A percentile compares a stretch with the other conserved stretches of the same genome.
phyloP scores from a whole-genome alignment of 2,329 filamentous ascomycete species.

The Lasiodiplodia sp. region DNA sequence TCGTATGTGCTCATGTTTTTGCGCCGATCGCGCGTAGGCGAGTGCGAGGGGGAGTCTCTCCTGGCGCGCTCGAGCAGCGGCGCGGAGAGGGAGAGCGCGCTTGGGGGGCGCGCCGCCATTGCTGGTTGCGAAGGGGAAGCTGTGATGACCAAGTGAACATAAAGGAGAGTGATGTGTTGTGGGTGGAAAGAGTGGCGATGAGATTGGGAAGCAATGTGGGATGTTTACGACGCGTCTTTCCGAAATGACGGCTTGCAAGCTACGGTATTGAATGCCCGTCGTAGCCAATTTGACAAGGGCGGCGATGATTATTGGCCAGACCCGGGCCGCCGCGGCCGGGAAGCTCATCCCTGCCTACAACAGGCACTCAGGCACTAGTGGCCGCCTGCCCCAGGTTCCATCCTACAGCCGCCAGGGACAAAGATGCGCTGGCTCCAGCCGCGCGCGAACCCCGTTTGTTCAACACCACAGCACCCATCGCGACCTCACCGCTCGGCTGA shows the following conservation, averaged over 20 bases:
- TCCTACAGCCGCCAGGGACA: constrained; percentile 7
- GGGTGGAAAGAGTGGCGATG: constrained; percentile 36
- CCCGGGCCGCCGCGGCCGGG: not conserved
- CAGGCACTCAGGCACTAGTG: not conserved
- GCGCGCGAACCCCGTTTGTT: not conserved
- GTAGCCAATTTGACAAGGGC: constrained; percentile 1
- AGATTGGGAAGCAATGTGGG: constrained; percentile 32
- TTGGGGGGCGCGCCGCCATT: constrained; percentile 46
- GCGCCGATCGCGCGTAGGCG: constrained; percentile 30
- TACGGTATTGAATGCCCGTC: not conserved
- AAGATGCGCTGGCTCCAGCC: constrained; percentile 1
- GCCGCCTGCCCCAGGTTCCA: not conserved
- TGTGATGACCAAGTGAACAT: constrained; percentile 26
- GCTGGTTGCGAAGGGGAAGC: constrained; percentile 34
- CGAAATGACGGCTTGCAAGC: constrained; percentile 28
- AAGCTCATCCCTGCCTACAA: no score
- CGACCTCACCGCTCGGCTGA: constrained; percentile 26
- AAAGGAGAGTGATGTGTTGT: constrained; percentile 43
- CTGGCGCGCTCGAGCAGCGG: constrained; percentile 27
- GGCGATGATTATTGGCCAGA: constrained; percentile 2
- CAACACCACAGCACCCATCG: constrained; percentile 12
- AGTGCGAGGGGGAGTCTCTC: constrained; percentile 25
- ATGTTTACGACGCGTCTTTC: constrained; percentile 41
- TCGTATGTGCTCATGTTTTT: constrained; percentile 26
- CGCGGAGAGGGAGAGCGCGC: constrained; percentile 28